Evolutionary conservation across 2,329 filamentous ascomycete species (phyloP).

Genomic region (Chalara sp.): DNA sequence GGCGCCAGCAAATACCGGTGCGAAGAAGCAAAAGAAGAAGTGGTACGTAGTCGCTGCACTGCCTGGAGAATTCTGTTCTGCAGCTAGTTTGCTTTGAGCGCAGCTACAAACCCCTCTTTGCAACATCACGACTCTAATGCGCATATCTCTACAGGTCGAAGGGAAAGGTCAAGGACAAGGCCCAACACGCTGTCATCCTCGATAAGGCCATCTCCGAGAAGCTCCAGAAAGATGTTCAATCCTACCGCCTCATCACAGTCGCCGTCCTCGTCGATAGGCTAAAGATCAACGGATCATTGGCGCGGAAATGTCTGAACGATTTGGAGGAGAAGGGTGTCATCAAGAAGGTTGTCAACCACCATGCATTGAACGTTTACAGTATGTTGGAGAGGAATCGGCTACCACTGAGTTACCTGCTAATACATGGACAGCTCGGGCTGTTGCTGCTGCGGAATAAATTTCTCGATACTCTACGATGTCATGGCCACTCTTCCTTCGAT

Average conservation of each 20-base stretch:
- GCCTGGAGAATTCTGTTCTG: background rate
- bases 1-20: conserved; percentile 54
- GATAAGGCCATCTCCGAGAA: conserved; percentile 97
- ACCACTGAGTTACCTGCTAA: conserved; percentile 23
- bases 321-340: conserved; percentile 98
- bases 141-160: conserved; percentile 40
- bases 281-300: conserved; percentile 99
- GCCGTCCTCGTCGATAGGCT: conserved; percentile 97
- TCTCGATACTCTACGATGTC: conserved; percentile 22
- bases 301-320: conserved; percentile 80
- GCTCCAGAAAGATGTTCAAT: conserved; percentile 99
- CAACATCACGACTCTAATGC: background rate
- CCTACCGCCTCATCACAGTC: conserved; percentile 98
- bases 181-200: conserved; percentile 97
- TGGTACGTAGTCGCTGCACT: conserved; percentile 7
- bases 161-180: conserved; percentile 97
- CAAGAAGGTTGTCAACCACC: conserved; percentile 95
- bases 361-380: conserved; percentile 98
- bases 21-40: conserved; percentile 81
- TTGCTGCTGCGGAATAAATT: conserved; percentile 42
- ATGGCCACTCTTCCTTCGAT: conserved; percentile 22
- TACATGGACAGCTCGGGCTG: conserved; percentile 47
- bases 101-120: too few relatives aligned
- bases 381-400: conserved; percentile 27
- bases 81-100: background rate